Conservation (phyloP, 2,329 filamentous ascomycete genomes). For the Xylariaceae sp. region DNA sequence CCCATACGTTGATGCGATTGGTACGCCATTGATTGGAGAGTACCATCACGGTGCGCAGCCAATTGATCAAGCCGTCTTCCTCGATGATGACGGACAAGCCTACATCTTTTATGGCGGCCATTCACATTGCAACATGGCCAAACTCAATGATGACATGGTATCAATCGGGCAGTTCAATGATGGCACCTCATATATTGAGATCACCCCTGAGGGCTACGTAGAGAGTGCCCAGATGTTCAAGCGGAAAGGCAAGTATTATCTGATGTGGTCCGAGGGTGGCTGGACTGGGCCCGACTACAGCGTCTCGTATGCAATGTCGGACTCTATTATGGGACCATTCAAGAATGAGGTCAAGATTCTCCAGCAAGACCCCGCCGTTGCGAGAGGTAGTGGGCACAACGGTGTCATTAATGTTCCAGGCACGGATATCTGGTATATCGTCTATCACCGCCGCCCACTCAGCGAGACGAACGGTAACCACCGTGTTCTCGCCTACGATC, state of each 20-base stretch:
- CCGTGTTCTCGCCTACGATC: slow-evolving; percentile 44
- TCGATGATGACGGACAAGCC: slow-evolving; percentile 37
- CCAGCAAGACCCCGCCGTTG: slow-evolving; percentile 32
- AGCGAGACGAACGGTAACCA: slow-evolving; percentile 43
- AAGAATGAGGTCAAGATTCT: slow-evolving; percentile 36
- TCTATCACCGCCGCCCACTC: slow-evolving; percentile 44
- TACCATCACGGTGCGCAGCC: slow-evolving; percentile 45
- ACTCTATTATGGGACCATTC: slow-evolving; percentile 41
- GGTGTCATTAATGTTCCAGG: slow-evolving; percentile 37
- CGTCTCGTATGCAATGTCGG: slow-evolving; percentile 40
- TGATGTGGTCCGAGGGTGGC: slow-evolving; percentile 43
- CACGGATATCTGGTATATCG: slow-evolving; percentile 41
- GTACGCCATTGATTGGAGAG: slow-evolving; percentile 38
- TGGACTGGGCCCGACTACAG: slow-evolving; percentile 45
- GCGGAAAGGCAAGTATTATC: slow-evolving; percentile 38
- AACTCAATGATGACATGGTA: slow-evolving; percentile 41
- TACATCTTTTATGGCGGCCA: slow-evolving; percentile 44
- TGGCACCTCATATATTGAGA: slow-evolving; percentile 38
- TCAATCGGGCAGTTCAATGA: slow-evolving; percentile 39
- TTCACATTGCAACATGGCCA: slow-evolving; percentile 39
- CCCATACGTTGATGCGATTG: slow-evolving; percentile 40
- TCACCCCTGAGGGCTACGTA: slow-evolving; percentile 44
- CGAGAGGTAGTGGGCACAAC: slow-evolving; percentile 38
- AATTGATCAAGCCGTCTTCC: slow-evolving; percentile 43
- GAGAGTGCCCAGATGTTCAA: slow-evolving; percentile 43